phyloP scores from a whole-genome alignment of 257 asterid species.

The Solanum medicagineum region DNA sequence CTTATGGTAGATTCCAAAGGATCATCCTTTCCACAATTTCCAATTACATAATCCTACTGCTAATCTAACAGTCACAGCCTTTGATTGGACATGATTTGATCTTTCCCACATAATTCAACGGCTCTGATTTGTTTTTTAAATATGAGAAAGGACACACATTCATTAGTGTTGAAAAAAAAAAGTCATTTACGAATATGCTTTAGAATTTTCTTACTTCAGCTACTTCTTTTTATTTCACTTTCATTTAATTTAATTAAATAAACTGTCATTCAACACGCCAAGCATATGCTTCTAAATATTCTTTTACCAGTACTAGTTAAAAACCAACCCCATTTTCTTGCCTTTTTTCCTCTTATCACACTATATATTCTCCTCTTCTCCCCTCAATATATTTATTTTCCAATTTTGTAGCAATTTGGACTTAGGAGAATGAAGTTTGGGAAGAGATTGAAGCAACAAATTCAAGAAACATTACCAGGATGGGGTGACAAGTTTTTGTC shows the following conservation, averaged over 20 bases:
- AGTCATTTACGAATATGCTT: conserved; percentile 54
- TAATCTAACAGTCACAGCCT: neutral
- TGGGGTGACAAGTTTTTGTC: conserved; percentile 73
- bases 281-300: conserved; percentile 90
- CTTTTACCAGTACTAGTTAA: conserved; percentile 8
- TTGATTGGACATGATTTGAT: neutral
- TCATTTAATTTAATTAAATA: neutral
- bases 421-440: conserved; percentile 67
- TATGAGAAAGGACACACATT: neutral
- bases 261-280: conserved; percentile 55
- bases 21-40: conserved; percentile 21
- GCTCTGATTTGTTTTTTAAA: neutral
- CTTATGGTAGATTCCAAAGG: conserved; percentile 27
- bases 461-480: conserved; percentile 62
- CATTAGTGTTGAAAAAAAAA: neutral
- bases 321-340: neutral
- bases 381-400: conserved; percentile 1
- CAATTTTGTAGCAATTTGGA: neutral
- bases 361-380: neutral
- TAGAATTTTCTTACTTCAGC: conserved; percentile 33
- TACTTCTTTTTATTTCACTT: conserved; percentile 2
- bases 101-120: neutral
- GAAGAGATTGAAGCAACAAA: conserved; percentile 73
- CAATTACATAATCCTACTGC: neutral
- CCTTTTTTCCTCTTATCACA: neutral